Conservation (phyloP, 1,139 yeast species). For the Pneumocystis jirovecii region DNA sequence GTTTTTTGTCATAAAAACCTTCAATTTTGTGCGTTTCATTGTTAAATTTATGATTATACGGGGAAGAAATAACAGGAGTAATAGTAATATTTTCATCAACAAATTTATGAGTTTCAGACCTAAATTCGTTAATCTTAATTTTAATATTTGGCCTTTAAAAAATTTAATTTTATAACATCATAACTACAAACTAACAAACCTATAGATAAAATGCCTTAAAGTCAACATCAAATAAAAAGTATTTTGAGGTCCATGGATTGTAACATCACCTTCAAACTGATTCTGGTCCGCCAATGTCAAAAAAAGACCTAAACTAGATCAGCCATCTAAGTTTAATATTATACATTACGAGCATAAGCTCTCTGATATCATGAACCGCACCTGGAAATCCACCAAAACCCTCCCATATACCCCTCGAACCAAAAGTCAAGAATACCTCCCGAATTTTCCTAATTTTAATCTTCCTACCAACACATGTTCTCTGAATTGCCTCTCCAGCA, state of each 20-base stretch:
- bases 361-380: neutral
- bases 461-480: constrained; percentile 3
- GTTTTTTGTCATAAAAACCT: neutral
- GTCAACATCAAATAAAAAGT: neutral
- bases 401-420: constrained; percentile 5
- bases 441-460: constrained; percentile 3
- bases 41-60: neutral
- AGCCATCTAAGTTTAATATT: neutral
- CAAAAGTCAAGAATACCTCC: constrained; percentile 4
- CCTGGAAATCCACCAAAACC: constrained; percentile 10
- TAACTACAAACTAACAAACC: neutral
- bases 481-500: constrained; percentile 9
- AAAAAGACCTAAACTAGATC: neutral
- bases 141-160: neutral
- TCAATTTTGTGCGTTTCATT: neutral
- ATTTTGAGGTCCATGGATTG: neutral
- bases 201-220: neutral
- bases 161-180: neutral
- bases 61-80: neutral
- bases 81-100: neutral
- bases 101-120: neutral
- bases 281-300: neutral
- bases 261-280: neutral
- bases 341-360: neutral
- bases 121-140: neutral